Evolutionary conservation across 768 basidiomycete species (phyloP), one percentile per base, ranked within the genome.

Genomic region (Phaffia australis): DNA sequence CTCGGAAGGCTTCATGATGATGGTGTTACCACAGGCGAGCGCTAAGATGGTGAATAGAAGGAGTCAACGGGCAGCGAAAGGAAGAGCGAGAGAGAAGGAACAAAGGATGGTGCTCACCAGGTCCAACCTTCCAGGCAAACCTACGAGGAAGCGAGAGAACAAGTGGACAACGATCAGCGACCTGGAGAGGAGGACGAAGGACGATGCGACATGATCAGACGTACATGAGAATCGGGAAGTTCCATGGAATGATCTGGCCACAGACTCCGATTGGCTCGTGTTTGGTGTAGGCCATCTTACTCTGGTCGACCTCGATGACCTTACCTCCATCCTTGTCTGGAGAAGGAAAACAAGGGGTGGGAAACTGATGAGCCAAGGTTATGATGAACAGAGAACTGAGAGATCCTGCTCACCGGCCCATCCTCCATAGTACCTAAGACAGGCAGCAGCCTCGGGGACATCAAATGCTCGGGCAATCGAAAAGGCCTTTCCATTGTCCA

Each of bases 321-420:
- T 69, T 63, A 16, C 67, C 67, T 52, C 62, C 56, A 52, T 69
- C 67, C 67, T 69, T 69, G 63, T 69, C 67, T 23, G 52, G 16
- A 54, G 4, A 54, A 54, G 4, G 35, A 42, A 5, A 42, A 4
- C 35, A 11, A 42, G 35, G 11, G 4, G 4, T 42, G 35, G 35
- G 11, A 11, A 42, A 42, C 35, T 42, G 35, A 42, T 42, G 35
- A 42, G 35, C 11, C 11, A 4, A 42, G 35, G 35, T 42, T 5
- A 42, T 5, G 35, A 5, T 11, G 35, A 42, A 42, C 11, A 11
- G 11, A 42, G 35, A 42, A 4, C 35, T 42, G 66, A 68, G 6
- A 87, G 88, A 5, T 81, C 79, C 62, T 87, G 77, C 78, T 93
- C 94, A 79, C 92, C 91, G 25, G 89, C 88, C 85, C 88, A 88